Percentiles rank a stretch among this genome's conserved stretches.
Evolutionary conservation across 306 rosid species (phyloP).

Genomic region (Gynostemma pentaphyllum): DNA sequence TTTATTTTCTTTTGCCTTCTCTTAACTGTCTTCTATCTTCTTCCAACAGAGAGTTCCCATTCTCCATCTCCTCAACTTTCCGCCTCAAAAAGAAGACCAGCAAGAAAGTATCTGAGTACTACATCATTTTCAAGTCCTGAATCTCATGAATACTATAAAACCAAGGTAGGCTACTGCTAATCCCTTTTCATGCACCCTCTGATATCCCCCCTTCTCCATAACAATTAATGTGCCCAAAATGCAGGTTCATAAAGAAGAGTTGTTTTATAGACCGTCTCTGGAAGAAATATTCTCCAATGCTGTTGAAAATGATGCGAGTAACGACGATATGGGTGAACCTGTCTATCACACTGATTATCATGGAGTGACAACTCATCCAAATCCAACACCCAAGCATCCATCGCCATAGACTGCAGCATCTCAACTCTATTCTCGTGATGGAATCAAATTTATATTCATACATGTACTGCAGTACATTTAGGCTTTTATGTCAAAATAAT

Average conservation of each 20-base stretch:
- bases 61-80: constrained; percentile 25
- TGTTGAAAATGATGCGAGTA: constrained; percentile 18
- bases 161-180: neutral
- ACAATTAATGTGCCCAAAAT: constrained; percentile 13
- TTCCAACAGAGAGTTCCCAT: constrained; percentile 25
- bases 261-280: constrained; percentile 12
- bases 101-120: constrained; percentile 37
- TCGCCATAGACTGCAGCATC: neutral
- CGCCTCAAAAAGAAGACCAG: constrained; percentile 8
- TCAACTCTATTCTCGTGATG: neutral
- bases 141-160: neutral
- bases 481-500: neutral
- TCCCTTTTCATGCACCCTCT: neutral
- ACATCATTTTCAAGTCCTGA: constrained; percentile 8
- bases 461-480: constrained; percentile 4
- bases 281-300: constrained; percentile 26
- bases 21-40: constrained; percentile 21
- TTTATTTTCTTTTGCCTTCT: constrained; percentile 43
- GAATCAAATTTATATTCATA: constrained; percentile 1
- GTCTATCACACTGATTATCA: constrained; percentile 79
- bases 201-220: neutral
- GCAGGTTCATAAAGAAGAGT: constrained; percentile 45
- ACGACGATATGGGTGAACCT: constrained; percentile 27
- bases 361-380: constrained; percentile 87
- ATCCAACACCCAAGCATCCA: constrained; percentile 73